phyloP scores from a whole-genome alignment of 495 filamentous ascomycete genomes.

The Penicillium riverlandense region DNA sequence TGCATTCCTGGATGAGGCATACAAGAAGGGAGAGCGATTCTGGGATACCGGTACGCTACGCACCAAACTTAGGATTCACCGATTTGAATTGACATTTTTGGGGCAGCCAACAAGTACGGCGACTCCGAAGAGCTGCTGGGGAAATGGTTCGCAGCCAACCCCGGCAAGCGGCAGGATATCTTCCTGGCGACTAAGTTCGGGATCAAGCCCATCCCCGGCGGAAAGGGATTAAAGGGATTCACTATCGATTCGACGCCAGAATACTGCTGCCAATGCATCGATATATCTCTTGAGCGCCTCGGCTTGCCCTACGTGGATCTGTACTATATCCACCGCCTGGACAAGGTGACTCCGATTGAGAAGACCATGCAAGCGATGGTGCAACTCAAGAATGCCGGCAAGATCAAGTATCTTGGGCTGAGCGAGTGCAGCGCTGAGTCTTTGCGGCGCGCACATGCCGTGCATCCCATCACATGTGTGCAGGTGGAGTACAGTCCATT shows the following conservation, averaged over 20 bases:
- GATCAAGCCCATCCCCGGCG: constrained; percentile 11
- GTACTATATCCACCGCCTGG: constrained; percentile 49
- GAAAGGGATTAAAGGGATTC: constrained; percentile 1
- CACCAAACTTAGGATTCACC: not conserved
- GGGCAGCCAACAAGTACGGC: constrained; percentile 39
- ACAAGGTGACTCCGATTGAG: constrained; percentile 49
- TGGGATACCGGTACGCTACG: constrained; percentile 45
- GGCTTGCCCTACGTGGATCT: constrained; percentile 50
- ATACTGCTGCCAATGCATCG: constrained; percentile 43
- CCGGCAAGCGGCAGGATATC: constrained; percentile 49
- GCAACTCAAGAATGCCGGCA: constrained; percentile 45
- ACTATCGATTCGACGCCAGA: constrained; percentile 43
- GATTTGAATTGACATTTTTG: not conserved
- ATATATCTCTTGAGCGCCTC: constrained; percentile 44
- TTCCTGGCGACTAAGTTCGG: constrained; percentile 57
- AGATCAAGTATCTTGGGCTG: constrained; percentile 54
- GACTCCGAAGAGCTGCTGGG: constrained; percentile 41
- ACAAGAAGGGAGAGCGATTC: constrained; percentile 46
- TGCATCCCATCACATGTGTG: constrained; percentile 55
- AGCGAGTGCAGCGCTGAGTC: constrained; percentile 51
- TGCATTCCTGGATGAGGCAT: constrained; percentile 37
- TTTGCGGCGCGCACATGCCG: constrained; percentile 51
- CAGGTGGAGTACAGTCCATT: constrained; percentile 62
- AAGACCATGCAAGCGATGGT: constrained; percentile 49
- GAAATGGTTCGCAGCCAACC: constrained; percentile 45